Conservation (phyloP, 2,329 filamentous ascomycete species). For the Ceratocystiopsis minuta region DNA sequence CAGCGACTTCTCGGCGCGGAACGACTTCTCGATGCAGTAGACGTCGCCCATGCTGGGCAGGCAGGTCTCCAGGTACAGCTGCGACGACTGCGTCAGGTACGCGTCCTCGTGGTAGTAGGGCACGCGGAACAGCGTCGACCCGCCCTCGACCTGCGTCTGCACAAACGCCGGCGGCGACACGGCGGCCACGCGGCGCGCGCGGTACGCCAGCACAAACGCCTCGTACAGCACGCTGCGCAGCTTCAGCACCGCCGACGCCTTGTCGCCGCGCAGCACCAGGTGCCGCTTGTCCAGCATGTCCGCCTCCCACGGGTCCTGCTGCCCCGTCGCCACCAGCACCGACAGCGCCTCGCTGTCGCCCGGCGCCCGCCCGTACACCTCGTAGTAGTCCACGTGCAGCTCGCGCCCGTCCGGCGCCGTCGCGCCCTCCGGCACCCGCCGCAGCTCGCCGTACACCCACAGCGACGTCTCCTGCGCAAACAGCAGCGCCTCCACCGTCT, state of each 20-base stretch:
- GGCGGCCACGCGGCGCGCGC: slow-evolving; percentile 60
- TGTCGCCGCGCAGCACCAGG: slow-evolving; percentile 69
- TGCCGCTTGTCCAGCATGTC: slow-evolving; percentile 50
- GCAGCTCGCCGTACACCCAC: slow-evolving; percentile 68
- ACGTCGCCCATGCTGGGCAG: slow-evolving; percentile 82
- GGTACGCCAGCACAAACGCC: slow-evolving; percentile 64
- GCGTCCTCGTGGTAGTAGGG: slow-evolving; percentile 48
- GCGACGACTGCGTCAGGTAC: slow-evolving; percentile 90
- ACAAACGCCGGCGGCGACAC: slow-evolving; percentile 82
- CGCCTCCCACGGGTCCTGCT: slow-evolving; percentile 37
- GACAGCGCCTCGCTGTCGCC: slow-evolving; percentile 83
- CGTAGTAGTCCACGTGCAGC: slow-evolving; percentile 78
- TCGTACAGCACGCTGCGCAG: slow-evolving; percentile 65
- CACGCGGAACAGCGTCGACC: slow-evolving; percentile 76
- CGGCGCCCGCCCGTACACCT: slow-evolving; percentile 49
- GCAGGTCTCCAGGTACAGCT: slow-evolving; percentile 92
- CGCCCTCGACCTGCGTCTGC: slow-evolving; percentile 88
- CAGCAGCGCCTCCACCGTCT: slow-evolving; percentile 80
- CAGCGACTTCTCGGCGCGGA: slow-evolving; percentile 91
- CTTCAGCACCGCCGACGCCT: slow-evolving; percentile 69
- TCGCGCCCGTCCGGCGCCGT: slow-evolving; percentile 73
- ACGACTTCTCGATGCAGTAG: slow-evolving; percentile 96
- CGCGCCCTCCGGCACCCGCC: slow-evolving; percentile 57
- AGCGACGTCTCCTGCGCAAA: slow-evolving; percentile 79
- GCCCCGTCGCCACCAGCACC: slow-evolving; percentile 48